Conservation (phyloP, 768 basidiomycete species). For the Pisolithus albus region DNA sequence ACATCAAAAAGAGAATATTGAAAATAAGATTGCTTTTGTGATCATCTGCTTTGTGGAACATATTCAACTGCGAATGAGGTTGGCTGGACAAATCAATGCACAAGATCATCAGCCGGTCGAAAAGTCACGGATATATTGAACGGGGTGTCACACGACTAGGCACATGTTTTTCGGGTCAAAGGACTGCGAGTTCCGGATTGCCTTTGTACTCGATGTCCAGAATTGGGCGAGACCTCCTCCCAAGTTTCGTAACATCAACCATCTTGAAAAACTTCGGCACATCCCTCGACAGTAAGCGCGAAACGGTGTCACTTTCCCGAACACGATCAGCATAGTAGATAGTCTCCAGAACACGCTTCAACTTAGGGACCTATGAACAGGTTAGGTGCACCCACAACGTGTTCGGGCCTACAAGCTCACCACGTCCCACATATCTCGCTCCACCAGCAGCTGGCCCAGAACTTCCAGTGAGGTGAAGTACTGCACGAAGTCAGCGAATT, state of each 20-base stretch:
- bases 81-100: conserved; percentile 43
- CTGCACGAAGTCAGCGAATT: conserved; percentile 30
- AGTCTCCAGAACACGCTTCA: conserved; percentile 17
- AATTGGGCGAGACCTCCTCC: not conserved
- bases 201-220: conserved; percentile 17
- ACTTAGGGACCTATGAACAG: conserved; percentile 13
- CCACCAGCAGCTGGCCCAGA: conserved; percentile 10
- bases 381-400: not conserved
- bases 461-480: conserved; percentile 21
- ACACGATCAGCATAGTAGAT: conserved; percentile 16
- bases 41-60: conserved; percentile 62
- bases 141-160: conserved; percentile 58
- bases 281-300: conserved; percentile 9
- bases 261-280: conserved; percentile 11
- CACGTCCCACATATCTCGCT: conserved; percentile 23
- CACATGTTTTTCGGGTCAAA: conserved; percentile 47
- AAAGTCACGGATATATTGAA: not conserved
- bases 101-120: not conserved
- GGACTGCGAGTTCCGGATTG: conserved; percentile 50
- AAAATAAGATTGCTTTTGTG: conserved; percentile 63
- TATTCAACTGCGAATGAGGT: conserved; percentile 67
- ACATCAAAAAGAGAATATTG: conserved; percentile 42
- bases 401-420: conserved; percentile 8
- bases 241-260: conserved; percentile 2
- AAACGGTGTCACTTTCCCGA: conserved; percentile 15